Conservation (phyloP, 371 early-diverging fungal genomes). For the Saksenaea vasiformis region DNA sequence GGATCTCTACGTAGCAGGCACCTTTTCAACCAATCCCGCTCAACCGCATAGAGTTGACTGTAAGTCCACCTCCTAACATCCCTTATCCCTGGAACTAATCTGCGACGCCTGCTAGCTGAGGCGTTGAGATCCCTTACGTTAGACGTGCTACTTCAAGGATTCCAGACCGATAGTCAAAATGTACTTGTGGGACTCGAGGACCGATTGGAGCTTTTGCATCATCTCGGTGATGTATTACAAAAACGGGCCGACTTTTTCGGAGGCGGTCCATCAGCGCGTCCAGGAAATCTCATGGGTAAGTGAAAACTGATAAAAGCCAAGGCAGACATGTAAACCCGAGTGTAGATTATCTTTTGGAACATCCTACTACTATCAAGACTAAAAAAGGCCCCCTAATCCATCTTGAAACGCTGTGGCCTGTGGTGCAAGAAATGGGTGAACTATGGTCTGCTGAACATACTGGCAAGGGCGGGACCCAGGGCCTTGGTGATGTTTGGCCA, state of each 20-base stretch:
- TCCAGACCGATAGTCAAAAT: slow-evolving; percentile 78
- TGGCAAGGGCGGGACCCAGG: slow-evolving; percentile 56
- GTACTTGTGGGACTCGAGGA: slow-evolving; percentile 80
- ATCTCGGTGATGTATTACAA: slow-evolving; percentile 58
- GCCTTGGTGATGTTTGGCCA: slow-evolving; percentile 90
- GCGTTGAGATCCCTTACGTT: slow-evolving; percentile 58
- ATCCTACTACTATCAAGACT: slow-evolving; percentile 43
- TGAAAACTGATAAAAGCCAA: not conserved
- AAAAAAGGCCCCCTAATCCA: slow-evolving; percentile 55
- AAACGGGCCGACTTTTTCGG: slow-evolving; percentile 51
- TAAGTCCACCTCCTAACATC: slow-evolving; percentile 14
- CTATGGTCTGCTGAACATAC: slow-evolving; percentile 57
- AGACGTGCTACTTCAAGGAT: slow-evolving; percentile 58
- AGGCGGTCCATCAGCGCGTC: slow-evolving; percentile 58
- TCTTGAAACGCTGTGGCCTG: slow-evolving; percentile 79
- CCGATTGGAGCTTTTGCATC: slow-evolving; percentile 70
- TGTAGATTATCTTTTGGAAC: slow-evolving; percentile 43
- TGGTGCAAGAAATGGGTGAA: slow-evolving; percentile 62
- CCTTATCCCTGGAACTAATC: not conserved
- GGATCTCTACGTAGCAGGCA: slow-evolving; percentile 80
- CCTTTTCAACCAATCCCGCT: slow-evolving; percentile 68
- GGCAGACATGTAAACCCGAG: not conserved
- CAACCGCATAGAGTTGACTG: slow-evolving; percentile 81
- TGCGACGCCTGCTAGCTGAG: slow-evolving; percentile 31
- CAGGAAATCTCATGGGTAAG: slow-evolving; percentile 84